phyloP scores from a whole-genome alignment of 768 basidiomycete genomes.

The Mycena epipterygia region DNA sequence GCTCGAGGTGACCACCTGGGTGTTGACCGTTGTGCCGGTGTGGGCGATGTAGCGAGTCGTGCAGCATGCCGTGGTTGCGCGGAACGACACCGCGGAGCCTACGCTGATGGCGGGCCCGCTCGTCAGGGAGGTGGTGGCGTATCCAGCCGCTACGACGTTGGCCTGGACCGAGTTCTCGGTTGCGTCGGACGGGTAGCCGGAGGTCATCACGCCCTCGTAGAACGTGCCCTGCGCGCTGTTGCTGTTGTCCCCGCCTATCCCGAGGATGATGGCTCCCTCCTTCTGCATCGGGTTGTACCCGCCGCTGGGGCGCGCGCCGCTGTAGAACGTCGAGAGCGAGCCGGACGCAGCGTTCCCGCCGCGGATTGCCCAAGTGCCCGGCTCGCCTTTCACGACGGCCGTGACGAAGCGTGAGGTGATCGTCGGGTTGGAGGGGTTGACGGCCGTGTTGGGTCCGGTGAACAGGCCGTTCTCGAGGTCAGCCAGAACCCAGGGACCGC shows the following conservation, averaged over 20 bases:
- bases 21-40: conserved; percentile 22
- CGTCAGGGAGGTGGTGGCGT: conserved; percentile 22
- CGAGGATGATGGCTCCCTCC: too few relatives aligned
- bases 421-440: conserved; percentile 23
- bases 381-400: too few relatives aligned
- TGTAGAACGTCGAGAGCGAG: too few relatives aligned
- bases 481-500: conserved; percentile 31
- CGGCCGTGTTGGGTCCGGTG: conserved; percentile 10
- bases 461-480: too few relatives aligned
- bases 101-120: conserved; percentile 28
- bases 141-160: conserved; percentile 27
- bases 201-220: conserved; percentile 30
- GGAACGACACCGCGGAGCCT: too few relatives aligned
- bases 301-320: conserved; percentile 19
- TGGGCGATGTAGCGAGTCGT: conserved; percentile 27
- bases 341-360: too few relatives aligned
- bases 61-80: too few relatives aligned
- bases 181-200: conserved; percentile 27
- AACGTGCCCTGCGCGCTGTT: too few relatives aligned
- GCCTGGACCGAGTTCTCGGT: conserved; percentile 27
- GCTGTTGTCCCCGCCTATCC: too few relatives aligned
- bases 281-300: conserved; percentile 35
- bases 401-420: conserved; percentile 31
- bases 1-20: conserved; percentile 23
- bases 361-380: too few relatives aligned